Evolutionary conservation across 148 eudicot species (phyloP), one percentile per base, ranked within the genome.

Genomic region (Vaccinium darrowii): DNA sequence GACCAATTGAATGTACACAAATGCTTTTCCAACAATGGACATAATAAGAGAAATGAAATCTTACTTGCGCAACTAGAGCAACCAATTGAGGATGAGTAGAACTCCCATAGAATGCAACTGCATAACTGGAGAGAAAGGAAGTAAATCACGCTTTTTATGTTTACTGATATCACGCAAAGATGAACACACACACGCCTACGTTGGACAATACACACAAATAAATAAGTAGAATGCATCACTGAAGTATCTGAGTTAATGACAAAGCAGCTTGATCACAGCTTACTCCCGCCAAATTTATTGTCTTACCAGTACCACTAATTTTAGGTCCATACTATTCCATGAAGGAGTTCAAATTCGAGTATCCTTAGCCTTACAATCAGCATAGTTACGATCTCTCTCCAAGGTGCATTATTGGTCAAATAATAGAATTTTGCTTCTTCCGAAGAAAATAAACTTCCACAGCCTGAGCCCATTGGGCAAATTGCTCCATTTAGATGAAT

Each of bases 51-150:
- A 10, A 75, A 88, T 16, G 78, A 71, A 71, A 69, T 84, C 98
- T 89, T 91, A 94, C 99, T 87, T 96, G 99, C 43, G 99, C 96
- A 92, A 96, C 87, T 51, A 95, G 92, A 33, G 97, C 98, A 85
- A 95, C 98, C 88, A 95, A 86, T 75, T 91, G 98, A 86, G 98
- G 97, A 87, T 86, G 92, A 75, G 93, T 82, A 56, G 93, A 89
- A 86, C 88, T 85, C 78, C 98, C 98, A 85, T 89, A 92, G 84
- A 92, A 95, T 81, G 98, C 98, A 90, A 94, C 91, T 76, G 95
- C 98, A 88, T 90, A 93, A 82, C 98, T 95, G 94, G 73, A 87
- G 62, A 77, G n/a, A 47, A 16, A 13, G 83, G 71, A 79, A 62
- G 21, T 58, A 81, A 74, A 88, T 9, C 54, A 51, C 1, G 2